phyloP scores from a whole-genome alignment of 2,329 filamentous ascomycete species.

The Hypoxylon sp. region DNA sequence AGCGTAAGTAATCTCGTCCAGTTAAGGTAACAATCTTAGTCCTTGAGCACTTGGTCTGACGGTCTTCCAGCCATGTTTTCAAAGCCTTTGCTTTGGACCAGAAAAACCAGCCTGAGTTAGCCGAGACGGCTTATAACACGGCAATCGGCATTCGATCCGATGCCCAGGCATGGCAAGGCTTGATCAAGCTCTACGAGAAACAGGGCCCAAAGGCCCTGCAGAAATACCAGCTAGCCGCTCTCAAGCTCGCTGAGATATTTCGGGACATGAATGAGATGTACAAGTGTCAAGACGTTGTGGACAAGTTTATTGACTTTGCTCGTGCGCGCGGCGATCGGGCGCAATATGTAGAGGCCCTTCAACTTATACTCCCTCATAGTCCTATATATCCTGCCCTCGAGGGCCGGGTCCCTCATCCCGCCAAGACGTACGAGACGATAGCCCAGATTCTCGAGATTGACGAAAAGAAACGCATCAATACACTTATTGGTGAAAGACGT shows the following conservation, averaged over 20 bases:
- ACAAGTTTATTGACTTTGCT: slow-evolving; percentile 82
- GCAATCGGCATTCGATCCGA: slow-evolving; percentile 82
- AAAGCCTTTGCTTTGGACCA: slow-evolving; percentile 88
- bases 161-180: slow-evolving; percentile 88
- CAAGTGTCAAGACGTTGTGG: slow-evolving; percentile 75
- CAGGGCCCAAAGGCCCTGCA: slow-evolving; percentile 76
- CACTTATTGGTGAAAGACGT: slow-evolving; percentile 86
- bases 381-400: slow-evolving; percentile 85
- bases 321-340: slow-evolving; percentile 76
- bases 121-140: slow-evolving; percentile 79
- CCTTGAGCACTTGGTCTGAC: slow-evolving; percentile 17
- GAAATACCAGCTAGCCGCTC: slow-evolving; percentile 78
- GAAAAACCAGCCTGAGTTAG: slow-evolving; percentile 74
- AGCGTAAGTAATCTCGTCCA: slow-evolving; percentile 64
- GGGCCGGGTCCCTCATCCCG: slow-evolving; percentile 83
- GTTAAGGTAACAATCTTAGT: slow-evolving; percentile 2
- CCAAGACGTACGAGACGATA: slow-evolving; percentile 82
- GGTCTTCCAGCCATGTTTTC: slow-evolving; percentile 75
- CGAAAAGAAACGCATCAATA: slow-evolving; percentile 90
- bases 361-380: slow-evolving; percentile 81
- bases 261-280: slow-evolving; percentile 72
- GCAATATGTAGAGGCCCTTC: slow-evolving; percentile 81
- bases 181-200: slow-evolving; percentile 86
- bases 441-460: slow-evolving; percentile 86
- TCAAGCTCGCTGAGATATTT: slow-evolving; percentile 81